phyloP scores from a whole-genome alignment of 345 rosid genomes.

The Ricinus communis region DNA sequence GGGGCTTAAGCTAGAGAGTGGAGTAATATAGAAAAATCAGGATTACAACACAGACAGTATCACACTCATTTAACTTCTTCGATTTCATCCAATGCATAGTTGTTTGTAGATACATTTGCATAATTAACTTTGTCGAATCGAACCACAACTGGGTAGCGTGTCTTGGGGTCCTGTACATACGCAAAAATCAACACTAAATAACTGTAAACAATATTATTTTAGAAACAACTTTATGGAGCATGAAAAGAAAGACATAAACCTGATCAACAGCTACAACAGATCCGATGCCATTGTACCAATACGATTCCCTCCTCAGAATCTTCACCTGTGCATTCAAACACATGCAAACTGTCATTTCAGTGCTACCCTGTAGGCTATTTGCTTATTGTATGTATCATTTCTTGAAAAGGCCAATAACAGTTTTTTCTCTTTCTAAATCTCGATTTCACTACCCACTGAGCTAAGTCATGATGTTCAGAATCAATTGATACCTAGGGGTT shows the following conservation, averaged over 20 bases:
- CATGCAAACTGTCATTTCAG: background rate
- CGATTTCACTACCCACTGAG: too few species aligned
- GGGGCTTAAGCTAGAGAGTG: constrained; percentile 29
- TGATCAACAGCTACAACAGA: constrained; percentile 88
- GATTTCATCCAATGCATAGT: constrained; percentile 89
- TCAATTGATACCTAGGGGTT: too few species aligned
- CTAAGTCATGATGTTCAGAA: too few species aligned
- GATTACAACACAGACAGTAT: constrained; percentile 16
- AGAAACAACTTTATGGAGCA: background rate
- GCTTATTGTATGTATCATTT: too few species aligned
- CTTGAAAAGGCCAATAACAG: too few species aligned
- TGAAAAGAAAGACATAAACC: constrained; percentile 34
- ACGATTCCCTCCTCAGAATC: constrained; percentile 84
- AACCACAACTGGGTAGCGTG: constrained; percentile 88
- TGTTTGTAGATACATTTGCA: constrained; percentile 92
- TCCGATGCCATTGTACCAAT: constrained; percentile 84
- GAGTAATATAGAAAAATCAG: constrained; percentile 17
- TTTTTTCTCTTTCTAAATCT: too few species aligned
- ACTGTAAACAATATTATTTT: background rate
- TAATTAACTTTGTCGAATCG: constrained; percentile 85
- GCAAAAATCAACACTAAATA: background rate
- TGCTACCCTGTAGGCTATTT: background rate
- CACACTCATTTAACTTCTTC: constrained; percentile 57
- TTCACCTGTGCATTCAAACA: constrained; percentile 51
- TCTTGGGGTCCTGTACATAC: constrained; percentile 63